phyloP scores from a whole-genome alignment of 768 basidiomycete species.

The Hebeloma cylindrosporum region DNA sequence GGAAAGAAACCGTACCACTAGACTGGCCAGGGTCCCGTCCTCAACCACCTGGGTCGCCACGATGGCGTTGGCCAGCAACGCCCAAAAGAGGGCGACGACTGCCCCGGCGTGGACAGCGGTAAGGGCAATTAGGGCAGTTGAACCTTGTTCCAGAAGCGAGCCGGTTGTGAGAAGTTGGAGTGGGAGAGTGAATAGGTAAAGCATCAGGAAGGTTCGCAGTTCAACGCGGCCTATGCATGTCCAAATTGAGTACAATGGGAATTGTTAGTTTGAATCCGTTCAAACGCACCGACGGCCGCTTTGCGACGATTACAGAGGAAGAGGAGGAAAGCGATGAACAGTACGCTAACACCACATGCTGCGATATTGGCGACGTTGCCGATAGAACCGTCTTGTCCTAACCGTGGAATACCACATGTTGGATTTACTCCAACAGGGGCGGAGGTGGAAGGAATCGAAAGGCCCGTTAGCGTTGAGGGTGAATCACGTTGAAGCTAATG shows the following conservation, averaged over 20 bases:
- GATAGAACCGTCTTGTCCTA: slow-evolving; percentile 56
- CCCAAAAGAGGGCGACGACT: slow-evolving; percentile 79
- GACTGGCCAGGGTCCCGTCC: slow-evolving; percentile 75
- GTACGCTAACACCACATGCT: slow-evolving; percentile 70
- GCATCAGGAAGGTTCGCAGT: slow-evolving; percentile 59
- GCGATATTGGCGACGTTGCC: slow-evolving; percentile 89
- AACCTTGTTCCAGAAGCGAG: slow-evolving; percentile 76
- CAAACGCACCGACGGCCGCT: slow-evolving; percentile 73
- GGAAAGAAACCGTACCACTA: slow-evolving; percentile 51
- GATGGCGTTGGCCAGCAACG: slow-evolving; percentile 70
- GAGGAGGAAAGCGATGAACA: slow-evolving; percentile 60
- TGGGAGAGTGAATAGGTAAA: slow-evolving; percentile 72
- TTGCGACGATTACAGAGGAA: slow-evolving; percentile 60
- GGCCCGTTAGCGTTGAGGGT: slow-evolving; percentile 31
- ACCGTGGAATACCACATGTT: slow-evolving; percentile 70
- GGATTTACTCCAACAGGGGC: slow-evolving; percentile 87
- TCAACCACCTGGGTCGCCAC: slow-evolving; percentile 91
- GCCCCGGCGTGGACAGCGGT: slow-evolving; percentile 79
- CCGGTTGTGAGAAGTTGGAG: slow-evolving; percentile 84
- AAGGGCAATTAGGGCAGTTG: slow-evolving; percentile 64
- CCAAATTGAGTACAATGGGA: neutral
- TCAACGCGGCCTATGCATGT: slow-evolving; percentile 58
- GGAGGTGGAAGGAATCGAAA: slow-evolving; percentile 42
- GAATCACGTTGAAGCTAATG: slow-evolving; percentile 39
- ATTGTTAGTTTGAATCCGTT: neutral